These are phyloP conservation scores for Phytophthora fragariaefolia DNA, from an alignment of 352 stramenopile genomes.

Conservation along the genomic window DNA sequence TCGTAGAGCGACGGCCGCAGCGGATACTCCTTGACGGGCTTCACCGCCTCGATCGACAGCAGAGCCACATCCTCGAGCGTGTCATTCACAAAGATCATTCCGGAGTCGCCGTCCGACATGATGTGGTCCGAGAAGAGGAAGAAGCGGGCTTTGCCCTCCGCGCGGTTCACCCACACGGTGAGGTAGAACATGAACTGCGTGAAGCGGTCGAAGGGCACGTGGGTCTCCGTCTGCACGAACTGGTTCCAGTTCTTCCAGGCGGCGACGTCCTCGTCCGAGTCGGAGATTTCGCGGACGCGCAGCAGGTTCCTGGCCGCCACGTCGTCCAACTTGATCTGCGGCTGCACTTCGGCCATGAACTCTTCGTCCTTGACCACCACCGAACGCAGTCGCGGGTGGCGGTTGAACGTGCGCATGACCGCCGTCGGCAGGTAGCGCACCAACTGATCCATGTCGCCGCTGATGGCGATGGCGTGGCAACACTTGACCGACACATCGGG, in stretches of 20 bases:
- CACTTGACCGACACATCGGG: slow-evolving; percentile 44
- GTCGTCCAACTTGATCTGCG: slow-evolving; percentile 43
- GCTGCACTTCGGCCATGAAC: slow-evolving; percentile 49
- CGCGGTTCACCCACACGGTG: slow-evolving; percentile 47
- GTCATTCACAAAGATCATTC: slow-evolving; percentile 55
- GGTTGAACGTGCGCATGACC: slow-evolving; percentile 63
- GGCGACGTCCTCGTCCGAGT: slow-evolving; percentile 22
- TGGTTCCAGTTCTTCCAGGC: slow-evolving; percentile 43
- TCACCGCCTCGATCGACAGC: slow-evolving; percentile 36
- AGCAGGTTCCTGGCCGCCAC: slow-evolving; percentile 38
- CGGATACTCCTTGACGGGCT: slow-evolving; percentile 9
- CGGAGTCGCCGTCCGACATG: slow-evolving; percentile 62
- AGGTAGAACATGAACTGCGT: slow-evolving; percentile 58
- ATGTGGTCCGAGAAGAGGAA: slow-evolving; percentile 68
- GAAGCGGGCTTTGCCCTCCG: slow-evolving; percentile 38
- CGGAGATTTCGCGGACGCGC: slow-evolving; percentile 36
- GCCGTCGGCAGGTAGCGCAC: slow-evolving; percentile 53
- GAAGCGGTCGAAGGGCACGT: slow-evolving; percentile 49
- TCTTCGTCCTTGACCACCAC: slow-evolving; percentile 45
- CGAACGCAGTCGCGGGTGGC: slow-evolving; percentile 59
- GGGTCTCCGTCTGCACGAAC: slow-evolving; percentile 43
- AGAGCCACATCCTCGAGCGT: slow-evolving; percentile 46
- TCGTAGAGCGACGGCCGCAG: slow-evolving; percentile 56
- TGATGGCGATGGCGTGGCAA: slow-evolving; percentile 42
- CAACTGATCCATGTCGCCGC: slow-evolving; percentile 47